Evolutionary conservation across 2,329 filamentous ascomycete species (phyloP).

Genomic region (Penicillium freii): DNA sequence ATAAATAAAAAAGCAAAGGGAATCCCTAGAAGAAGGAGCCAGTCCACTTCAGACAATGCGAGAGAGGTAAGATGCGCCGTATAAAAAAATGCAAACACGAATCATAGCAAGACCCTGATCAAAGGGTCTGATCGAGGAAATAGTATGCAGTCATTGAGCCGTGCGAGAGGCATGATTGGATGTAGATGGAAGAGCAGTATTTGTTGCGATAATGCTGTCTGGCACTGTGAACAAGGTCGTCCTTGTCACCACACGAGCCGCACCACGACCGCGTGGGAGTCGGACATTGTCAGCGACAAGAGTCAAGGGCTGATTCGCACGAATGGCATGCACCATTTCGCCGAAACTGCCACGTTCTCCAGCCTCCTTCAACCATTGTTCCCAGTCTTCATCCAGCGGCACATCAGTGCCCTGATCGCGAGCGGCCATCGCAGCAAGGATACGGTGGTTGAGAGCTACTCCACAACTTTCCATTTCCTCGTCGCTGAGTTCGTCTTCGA

Average conservation of each 20-base stretch:
- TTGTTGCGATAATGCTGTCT: conserved; percentile 21
- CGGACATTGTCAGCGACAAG: conserved; percentile 27
- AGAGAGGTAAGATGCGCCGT: conserved; percentile 9
- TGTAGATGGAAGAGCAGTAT: conserved; percentile 21
- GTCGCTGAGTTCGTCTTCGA: conserved; percentile 45
- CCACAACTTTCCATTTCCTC: conserved; percentile 53
- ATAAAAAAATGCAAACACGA: conserved; percentile 16
- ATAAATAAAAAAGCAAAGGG: neutral
- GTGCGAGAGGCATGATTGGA: conserved; percentile 27
- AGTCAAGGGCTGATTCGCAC: conserved; percentile 36
- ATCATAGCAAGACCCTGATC: conserved; percentile 3
- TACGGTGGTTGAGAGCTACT: conserved; percentile 51
- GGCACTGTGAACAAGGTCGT: conserved; percentile 23
- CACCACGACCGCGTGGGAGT: conserved; percentile 17
- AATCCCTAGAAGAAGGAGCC: conserved; percentile 14
- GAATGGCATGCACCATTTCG: conserved; percentile 43
- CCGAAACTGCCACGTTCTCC: conserved; percentile 50
- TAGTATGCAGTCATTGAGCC: conserved; percentile 22
- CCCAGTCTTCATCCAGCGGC: conserved; percentile 50
- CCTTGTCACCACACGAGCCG: conserved; percentile 18
- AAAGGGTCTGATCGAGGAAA: neutral
- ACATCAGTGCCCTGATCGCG: conserved; percentile 50
- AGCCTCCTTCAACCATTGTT: conserved; percentile 59
- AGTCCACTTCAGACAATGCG: conserved; percentile 16
- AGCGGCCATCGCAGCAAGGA: conserved; percentile 54